Percentiles rank a stretch among this genome's conserved stretches.
Conservation (phyloP, 306 rosid species). For the Trichosanthes cucumerina region DNA sequence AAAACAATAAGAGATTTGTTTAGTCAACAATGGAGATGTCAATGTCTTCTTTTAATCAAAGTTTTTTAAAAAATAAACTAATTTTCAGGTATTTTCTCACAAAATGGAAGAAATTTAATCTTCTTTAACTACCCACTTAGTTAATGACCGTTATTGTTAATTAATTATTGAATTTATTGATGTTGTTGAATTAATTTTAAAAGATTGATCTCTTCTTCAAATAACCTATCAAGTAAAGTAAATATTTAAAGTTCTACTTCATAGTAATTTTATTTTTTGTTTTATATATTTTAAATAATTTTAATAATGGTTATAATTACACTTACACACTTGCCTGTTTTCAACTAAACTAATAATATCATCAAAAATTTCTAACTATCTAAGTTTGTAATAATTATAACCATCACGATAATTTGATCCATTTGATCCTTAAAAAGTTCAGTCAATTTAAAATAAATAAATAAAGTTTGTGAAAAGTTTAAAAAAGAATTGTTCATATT, state of each 20-base stretch:
- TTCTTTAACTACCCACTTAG: conserved; percentile 1
- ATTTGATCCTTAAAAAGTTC: not conserved
- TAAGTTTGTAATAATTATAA: no score
- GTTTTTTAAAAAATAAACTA: not conserved
- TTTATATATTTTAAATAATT: not conserved
- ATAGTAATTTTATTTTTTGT: not conserved
- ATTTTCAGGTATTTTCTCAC: not conserved
- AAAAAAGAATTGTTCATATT: not conserved
- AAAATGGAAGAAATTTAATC: not conserved
- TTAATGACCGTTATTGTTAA: not conserved
- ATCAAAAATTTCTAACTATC: not conserved
- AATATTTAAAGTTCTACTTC: not conserved
- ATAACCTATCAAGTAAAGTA: not conserved
- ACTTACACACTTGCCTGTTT: no score
- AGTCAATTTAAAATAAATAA: not conserved
- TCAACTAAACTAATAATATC: not conserved
- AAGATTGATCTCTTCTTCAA: not conserved
- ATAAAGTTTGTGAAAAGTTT: not conserved
- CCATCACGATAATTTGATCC: no score
- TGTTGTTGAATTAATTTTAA: not conserved
- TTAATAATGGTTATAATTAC: no score
- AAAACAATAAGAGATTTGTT: not conserved
- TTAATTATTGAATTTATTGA: not conserved
- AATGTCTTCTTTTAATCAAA: not conserved
- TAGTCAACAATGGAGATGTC: not conserved